A percentile compares a stretch with the other conserved stretches of the same genome.
phyloP scores from a whole-genome alignment of 371 early-diverging fungal species.

The Catenaria anguillulae region DNA sequence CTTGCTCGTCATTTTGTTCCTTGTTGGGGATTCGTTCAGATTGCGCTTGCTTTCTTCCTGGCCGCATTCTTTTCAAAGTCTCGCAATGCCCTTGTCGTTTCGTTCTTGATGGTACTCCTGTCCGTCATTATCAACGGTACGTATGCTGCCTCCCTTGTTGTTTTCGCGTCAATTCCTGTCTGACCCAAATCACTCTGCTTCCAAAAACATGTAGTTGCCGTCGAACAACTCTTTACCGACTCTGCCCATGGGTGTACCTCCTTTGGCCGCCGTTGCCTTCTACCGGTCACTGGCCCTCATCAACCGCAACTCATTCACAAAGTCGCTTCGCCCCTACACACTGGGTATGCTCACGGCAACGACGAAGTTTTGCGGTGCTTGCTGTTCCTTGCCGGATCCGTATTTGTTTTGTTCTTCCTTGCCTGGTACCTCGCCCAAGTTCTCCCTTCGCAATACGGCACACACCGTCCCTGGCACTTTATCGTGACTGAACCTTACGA shows the following conservation, averaged over 20 bases:
- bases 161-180: too few species aligned
- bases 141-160: too few species aligned
- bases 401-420: slow-evolving; percentile 28
- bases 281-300: slow-evolving; percentile 36
- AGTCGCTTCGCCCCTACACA: slow-evolving; percentile 20
- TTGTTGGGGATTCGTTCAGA: slow-evolving; percentile 46
- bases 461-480: slow-evolving; percentile 43
- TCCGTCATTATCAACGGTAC: slow-evolving; percentile 38
- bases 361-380: slow-evolving; percentile 36
- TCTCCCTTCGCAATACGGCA: slow-evolving; percentile 47
- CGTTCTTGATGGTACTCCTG: slow-evolving; percentile 43
- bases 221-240: slow-evolving; percentile 22
- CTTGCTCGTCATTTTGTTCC: neutral
- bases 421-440: slow-evolving; percentile 36
- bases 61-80: slow-evolving; percentile 39
- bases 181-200: too few species aligned
- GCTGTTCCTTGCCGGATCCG: slow-evolving; percentile 31
- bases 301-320: slow-evolving; percentile 24
- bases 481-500: slow-evolving; percentile 33
- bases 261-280: slow-evolving; percentile 62
- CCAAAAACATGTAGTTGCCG: too few species aligned
- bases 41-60: slow-evolving; percentile 47
- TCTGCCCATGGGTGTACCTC: slow-evolving; percentile 29
- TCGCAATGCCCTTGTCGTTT: slow-evolving; percentile 16
- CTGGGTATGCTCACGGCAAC: slow-evolving; percentile 19